phyloP scores from a whole-genome alignment of 2,329 filamentous ascomycete species.

The Fusarium abutilonis region DNA sequence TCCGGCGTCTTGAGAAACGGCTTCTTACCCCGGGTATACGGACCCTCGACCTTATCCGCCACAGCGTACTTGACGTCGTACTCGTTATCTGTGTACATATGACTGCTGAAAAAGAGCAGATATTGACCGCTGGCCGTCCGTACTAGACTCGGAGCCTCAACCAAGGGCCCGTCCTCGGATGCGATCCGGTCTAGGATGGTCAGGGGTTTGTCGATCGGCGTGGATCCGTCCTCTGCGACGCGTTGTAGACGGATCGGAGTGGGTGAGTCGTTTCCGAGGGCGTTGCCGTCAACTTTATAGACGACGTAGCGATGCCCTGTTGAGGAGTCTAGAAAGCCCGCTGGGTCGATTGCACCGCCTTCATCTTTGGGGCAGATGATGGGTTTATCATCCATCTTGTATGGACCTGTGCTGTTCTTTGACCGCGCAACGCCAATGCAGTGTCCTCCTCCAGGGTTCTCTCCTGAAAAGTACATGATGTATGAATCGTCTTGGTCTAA shows the following conservation, averaged over 20 bases:
- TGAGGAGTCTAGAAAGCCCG: constrained; percentile 65
- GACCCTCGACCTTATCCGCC: constrained; percentile 51
- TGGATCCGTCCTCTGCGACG: constrained; percentile 62
- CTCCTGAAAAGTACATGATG: constrained; percentile 69
- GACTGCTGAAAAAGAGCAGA: constrained; percentile 69
- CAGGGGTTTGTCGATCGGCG: constrained; percentile 60
- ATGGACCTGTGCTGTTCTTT: constrained; percentile 61
- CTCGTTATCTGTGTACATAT: constrained; percentile 63
- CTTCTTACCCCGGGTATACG: constrained; percentile 48
- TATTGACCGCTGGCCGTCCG: constrained; percentile 60
- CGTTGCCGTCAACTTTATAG: constrained; percentile 75
- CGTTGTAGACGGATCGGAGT: constrained; percentile 69
- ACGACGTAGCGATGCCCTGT: constrained; percentile 65
- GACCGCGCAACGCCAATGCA: constrained; percentile 68
- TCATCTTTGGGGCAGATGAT: constrained; percentile 62
- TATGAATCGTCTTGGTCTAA: constrained; percentile 60
- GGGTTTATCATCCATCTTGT: constrained; percentile 57
- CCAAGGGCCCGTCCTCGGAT: constrained; percentile 60
- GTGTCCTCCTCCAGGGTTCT: constrained; percentile 57
- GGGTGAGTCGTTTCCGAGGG: constrained; percentile 53
- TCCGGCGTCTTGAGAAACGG: constrained; percentile 52
- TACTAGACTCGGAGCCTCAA: constrained; percentile 69
- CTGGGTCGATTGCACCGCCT: constrained; percentile 71
- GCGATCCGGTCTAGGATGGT: constrained; percentile 57
- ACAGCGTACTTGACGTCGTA: constrained; percentile 72